Evolutionary conservation across 495 filamentous ascomycete species (phyloP).

Genomic region (Penicillium tannophilum): DNA sequence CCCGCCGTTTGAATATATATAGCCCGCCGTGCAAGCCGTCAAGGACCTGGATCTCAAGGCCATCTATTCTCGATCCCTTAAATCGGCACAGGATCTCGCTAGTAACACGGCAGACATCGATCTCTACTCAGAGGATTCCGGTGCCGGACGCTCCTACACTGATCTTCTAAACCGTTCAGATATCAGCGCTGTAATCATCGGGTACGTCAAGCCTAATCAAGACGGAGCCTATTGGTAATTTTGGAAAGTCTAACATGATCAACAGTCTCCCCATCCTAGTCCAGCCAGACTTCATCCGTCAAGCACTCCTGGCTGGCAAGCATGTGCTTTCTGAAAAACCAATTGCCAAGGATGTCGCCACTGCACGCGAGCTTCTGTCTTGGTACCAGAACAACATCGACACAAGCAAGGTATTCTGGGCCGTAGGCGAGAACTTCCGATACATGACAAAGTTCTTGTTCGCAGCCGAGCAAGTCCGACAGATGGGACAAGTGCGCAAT

Average conservation of each 20-base stretch:
- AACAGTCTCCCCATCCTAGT: slow-evolving; percentile 39
- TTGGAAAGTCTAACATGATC: slow-evolving; percentile 21
- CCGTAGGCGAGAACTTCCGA: slow-evolving; percentile 77
- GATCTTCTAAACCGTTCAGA: slow-evolving; percentile 66
- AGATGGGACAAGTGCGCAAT: slow-evolving; percentile 63
- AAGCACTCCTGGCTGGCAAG: slow-evolving; percentile 67
- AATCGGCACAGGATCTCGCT: slow-evolving; percentile 48
- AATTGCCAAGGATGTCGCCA: slow-evolving; percentile 65
- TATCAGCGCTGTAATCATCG: slow-evolving; percentile 70
- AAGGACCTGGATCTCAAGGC: slow-evolving; percentile 54
- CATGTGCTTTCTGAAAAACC: slow-evolving; percentile 88
- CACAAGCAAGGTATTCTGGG: slow-evolving; percentile 53
- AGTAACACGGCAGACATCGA: slow-evolving; percentile 46
- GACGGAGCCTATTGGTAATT: neutral
- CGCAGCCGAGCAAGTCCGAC: slow-evolving; percentile 57
- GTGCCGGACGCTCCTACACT: slow-evolving; percentile 50
- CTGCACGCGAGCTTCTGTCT: slow-evolving; percentile 61
- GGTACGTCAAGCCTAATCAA: slow-evolving; percentile 34
- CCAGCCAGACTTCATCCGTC: slow-evolving; percentile 41
- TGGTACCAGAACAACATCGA: slow-evolving; percentile 60
- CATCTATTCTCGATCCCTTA: slow-evolving; percentile 62
- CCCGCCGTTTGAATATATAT: slow-evolving; percentile 14
- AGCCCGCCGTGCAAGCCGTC: slow-evolving; percentile 56
- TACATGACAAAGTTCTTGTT: slow-evolving; percentile 61
- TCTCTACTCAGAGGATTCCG: slow-evolving; percentile 64